These are phyloP conservation scores for Hanseniaspora thailandica DNA, from an alignment of 805 yeast genomes.

Conservation along the genomic window DNA sequence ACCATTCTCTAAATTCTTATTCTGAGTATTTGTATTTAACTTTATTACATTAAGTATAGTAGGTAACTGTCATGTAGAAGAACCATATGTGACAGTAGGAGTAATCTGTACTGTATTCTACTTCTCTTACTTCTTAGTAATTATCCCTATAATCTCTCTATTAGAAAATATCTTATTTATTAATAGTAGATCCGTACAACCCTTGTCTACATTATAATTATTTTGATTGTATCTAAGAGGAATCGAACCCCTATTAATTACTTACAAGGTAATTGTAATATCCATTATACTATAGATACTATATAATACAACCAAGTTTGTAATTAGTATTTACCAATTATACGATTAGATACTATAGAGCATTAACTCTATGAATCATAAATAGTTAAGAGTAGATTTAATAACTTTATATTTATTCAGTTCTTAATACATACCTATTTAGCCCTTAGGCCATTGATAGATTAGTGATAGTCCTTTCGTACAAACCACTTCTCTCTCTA, in stretches of 20 bases:
- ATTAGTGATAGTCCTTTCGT: constrained; percentile 1
- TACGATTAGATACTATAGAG: too few relatives aligned
- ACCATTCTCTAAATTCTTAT: constrained; percentile 11
- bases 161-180: constrained; percentile 13
- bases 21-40: constrained; percentile 14
- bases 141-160: constrained; percentile 5
- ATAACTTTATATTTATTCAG: constrained; percentile 4
- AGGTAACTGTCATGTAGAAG: constrained; percentile 14
- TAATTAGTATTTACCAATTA: too few relatives aligned
- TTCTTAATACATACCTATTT: neutral
- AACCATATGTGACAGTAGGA: constrained; percentile 9
- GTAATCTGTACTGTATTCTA: constrained; percentile 1
- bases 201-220: neutral
- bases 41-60: constrained; percentile 12
- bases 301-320: too few relatives aligned
- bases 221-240: neutral
- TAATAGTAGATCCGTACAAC: neutral
- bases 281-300: constrained; percentile 2
- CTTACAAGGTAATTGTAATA: neutral
- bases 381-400: neutral
- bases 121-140: constrained; percentile 8
- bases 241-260: neutral
- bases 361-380: neutral
- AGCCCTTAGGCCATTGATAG: neutral
- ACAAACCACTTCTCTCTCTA: neutral